phyloP scores from a whole-genome alignment of 1,139 yeast genomes.

The Geotrichum australiense region DNA sequence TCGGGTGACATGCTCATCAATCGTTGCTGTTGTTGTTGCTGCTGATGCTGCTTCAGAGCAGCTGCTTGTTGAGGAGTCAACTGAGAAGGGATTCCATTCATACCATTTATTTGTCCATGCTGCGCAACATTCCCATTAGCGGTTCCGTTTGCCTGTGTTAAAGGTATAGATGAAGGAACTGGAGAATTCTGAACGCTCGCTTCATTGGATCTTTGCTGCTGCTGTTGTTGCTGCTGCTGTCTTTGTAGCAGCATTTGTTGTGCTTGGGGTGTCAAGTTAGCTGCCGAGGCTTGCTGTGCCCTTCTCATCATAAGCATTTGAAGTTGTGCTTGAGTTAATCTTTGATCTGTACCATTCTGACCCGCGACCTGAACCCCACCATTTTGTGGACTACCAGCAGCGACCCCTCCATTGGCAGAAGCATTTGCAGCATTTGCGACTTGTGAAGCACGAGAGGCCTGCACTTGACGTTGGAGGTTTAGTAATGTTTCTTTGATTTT shows the following conservation, averaged over 20 bases:
- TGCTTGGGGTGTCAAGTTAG: slow-evolving; percentile 43
- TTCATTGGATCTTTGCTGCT: slow-evolving; percentile 16
- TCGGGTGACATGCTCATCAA: slow-evolving; percentile 25
- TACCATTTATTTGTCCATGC: too few species aligned
- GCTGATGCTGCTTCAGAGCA: slow-evolving; percentile 16
- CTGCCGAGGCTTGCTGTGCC: slow-evolving; percentile 13
- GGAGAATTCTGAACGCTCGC: not conserved
- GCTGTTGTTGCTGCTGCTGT: slow-evolving; percentile 39
- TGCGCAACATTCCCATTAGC: slow-evolving; percentile 20
- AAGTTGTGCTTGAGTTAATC: slow-evolving; percentile 15
- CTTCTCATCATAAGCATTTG: slow-evolving; percentile 8
- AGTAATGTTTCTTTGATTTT: slow-evolving; percentile 12
- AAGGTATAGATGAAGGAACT: not conserved
- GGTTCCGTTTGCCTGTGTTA: slow-evolving; percentile 7
- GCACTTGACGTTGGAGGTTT: slow-evolving; percentile 9
- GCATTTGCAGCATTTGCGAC: slow-evolving; percentile 5
- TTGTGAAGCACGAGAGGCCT: slow-evolving; percentile 3
- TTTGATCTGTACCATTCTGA: slow-evolving; percentile 3
- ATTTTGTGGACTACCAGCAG: slow-evolving; percentile 2
- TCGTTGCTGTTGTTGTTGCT: slow-evolving; percentile 22
- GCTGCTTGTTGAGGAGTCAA: slow-evolving; percentile 13
- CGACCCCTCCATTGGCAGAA: slow-evolving; percentile 4
- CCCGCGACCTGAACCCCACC: slow-evolving; percentile 1
- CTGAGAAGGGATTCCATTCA: slow-evolving; percentile 8
- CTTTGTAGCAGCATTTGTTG: slow-evolving; percentile 47